phyloP scores from a whole-genome alignment of 352 stramenopile genomes.

The Chrysophaeum taylorii region DNA sequence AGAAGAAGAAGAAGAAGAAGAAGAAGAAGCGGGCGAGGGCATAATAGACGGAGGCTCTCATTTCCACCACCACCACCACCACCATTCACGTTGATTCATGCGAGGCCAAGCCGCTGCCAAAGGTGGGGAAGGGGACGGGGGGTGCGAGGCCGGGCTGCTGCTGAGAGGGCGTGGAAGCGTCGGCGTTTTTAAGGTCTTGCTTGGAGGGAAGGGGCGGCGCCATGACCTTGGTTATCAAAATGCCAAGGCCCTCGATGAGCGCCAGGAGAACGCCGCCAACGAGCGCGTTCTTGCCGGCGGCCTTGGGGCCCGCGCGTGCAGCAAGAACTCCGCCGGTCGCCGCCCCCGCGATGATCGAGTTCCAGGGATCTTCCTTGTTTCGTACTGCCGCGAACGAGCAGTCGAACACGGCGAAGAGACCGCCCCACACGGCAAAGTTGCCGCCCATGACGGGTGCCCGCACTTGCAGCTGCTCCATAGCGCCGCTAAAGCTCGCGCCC shows the following conservation, averaged over 20 bases:
- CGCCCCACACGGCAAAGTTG: conserved; percentile 76
- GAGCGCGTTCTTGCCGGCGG: conserved; percentile 77
- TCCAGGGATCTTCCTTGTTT: conserved; percentile 98
- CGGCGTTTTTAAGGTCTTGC: conserved; percentile 8
- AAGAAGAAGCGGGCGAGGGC: too few species aligned
- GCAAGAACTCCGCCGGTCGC: conserved; percentile 89
- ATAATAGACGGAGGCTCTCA: too few species aligned
- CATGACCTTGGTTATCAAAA: conserved; percentile 70
- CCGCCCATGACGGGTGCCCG: conserved; percentile 78
- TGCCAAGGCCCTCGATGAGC: conserved; percentile 91
- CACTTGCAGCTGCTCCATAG: conserved; percentile 84
- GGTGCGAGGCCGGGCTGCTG: conserved; percentile 9
- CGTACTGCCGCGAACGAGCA: conserved; percentile 89
- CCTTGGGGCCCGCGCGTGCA: conserved; percentile 78
- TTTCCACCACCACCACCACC: too few species aligned
- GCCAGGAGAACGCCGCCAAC: conserved; percentile 87
- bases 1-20: too few species aligned
- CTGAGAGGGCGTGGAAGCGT: neutral
- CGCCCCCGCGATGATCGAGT: conserved; percentile 92
- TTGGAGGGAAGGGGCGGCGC: neutral
- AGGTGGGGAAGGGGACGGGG: neutral
- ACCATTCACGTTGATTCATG: too few species aligned
- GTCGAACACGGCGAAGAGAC: conserved; percentile 94
- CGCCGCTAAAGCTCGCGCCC: conserved; percentile 72
- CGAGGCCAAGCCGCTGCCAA: too few species aligned